phyloP scores from a whole-genome alignment of 352 stramenopile genomes.

The Blastocystis hominis region DNA sequence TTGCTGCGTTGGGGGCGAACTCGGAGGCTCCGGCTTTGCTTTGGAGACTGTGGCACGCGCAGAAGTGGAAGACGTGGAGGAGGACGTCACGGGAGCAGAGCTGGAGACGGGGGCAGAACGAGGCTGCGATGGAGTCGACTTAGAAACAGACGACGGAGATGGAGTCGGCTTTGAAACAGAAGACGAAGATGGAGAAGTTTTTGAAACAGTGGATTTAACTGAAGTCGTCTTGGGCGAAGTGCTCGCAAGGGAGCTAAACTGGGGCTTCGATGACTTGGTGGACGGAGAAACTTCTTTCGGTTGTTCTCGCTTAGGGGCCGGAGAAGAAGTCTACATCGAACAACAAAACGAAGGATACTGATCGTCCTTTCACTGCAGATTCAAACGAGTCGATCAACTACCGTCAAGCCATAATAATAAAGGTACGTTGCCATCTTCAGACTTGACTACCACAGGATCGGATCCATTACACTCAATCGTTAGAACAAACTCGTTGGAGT shows the following conservation, averaged over 20 bases:
- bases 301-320: neutral
- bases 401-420: neutral
- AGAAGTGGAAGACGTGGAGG: neutral
- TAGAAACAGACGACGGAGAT: neutral
- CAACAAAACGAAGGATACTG: neutral
- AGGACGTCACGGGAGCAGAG: neutral
- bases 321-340: neutral
- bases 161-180: neutral
- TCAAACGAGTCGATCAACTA: neutral
- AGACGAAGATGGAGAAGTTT: neutral
- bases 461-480: neutral
- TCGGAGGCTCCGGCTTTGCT: neutral
- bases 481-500: neutral
- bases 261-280: neutral
- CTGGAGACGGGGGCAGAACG: neutral
- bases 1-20: neutral
- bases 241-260: neutral
- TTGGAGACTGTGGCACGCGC: neutral
- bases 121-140: neutral
- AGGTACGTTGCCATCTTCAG: neutral
- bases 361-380: neutral
- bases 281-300: neutral
- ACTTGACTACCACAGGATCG: conserved; percentile 13
- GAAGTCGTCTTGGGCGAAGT: neutral
- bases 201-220: neutral